These are phyloP conservation scores for Alternaria triticimaculans DNA, from an alignment of 2,329 filamentous ascomycete species.

Conservation along the genomic window DNA sequence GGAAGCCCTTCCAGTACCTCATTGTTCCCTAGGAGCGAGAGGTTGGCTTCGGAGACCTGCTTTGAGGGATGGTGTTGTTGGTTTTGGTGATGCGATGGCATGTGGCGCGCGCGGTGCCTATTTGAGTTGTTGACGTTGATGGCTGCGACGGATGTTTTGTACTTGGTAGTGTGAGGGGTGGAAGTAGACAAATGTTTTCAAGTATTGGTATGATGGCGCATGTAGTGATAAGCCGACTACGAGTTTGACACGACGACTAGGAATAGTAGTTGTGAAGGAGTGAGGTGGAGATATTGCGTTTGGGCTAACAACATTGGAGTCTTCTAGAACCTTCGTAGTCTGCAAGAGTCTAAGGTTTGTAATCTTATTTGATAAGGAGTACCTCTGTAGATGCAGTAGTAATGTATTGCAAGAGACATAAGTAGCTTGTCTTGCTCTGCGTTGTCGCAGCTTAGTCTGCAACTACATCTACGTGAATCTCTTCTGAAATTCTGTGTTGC, in stretches of 20 bases:
- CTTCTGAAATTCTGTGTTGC: too few species aligned
- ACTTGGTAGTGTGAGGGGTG: neutral
- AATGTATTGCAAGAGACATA: too few species aligned
- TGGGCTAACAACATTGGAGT: neutral
- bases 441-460: too few species aligned
- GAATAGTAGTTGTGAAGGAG: too few species aligned
- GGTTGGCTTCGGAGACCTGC: neutral
- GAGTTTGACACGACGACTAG: neutral
- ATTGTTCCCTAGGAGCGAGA: neutral
- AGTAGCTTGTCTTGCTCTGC: too few species aligned
- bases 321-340: too few species aligned
- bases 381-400: too few species aligned
- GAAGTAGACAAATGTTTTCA: neutral
- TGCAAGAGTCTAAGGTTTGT: too few species aligned
- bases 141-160: neutral
- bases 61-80: neutral
- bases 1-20: too few species aligned
- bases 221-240: neutral
- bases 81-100: neutral
- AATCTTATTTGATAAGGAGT: too few species aligned
- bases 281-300: neutral
- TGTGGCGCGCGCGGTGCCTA: neutral
- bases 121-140: neutral
- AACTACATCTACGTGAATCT: too few species aligned
- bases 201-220: fast-evolving